phyloP scores from a whole-genome alignment of 805 yeast species.

The Yamadazyma akitaensis region DNA sequence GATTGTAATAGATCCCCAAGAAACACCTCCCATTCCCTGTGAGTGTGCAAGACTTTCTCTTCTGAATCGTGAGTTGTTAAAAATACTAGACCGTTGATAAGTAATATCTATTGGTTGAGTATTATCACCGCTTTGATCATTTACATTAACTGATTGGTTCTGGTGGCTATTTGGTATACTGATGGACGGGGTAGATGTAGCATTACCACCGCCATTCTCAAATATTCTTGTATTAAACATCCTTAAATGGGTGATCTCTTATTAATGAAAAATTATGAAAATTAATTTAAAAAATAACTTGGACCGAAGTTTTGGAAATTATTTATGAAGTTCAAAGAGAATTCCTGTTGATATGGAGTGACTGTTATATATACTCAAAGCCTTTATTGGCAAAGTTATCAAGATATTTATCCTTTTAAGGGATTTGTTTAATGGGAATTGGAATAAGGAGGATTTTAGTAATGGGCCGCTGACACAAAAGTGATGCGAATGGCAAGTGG shows the following conservation, averaged over 20 bases:
- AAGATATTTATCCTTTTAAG: not conserved
- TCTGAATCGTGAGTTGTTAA: constrained; percentile 51
- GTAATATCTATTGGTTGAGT: constrained; percentile 46
- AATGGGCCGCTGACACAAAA: constrained; percentile 7
- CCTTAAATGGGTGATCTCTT: not conserved
- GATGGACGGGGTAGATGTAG: constrained; percentile 20
- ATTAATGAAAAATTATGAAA: not conserved
- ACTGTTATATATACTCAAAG: not conserved
- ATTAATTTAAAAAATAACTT: not conserved
- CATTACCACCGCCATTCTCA: constrained; percentile 19
- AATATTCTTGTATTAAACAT: constrained; percentile 45
- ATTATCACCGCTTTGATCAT: constrained; percentile 9
- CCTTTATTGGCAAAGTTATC: not conserved
- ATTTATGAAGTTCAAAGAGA: not conserved
- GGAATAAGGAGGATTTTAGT: constrained; percentile 7
- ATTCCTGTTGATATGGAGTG: not conserved
- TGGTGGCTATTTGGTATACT: constrained; percentile 23
- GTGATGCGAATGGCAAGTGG: constrained; percentile 7
- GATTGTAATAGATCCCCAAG: constrained; percentile 94
- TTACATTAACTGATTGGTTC: constrained; percentile 18
- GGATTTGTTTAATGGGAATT: not conserved
- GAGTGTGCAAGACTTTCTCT: constrained; percentile 93
- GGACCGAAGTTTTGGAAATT: not conserved
- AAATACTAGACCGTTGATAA: constrained; percentile 38
- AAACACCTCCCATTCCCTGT: constrained; percentile 96